These are phyloP conservation scores for Cutaneotrichosporon sp. DNA, from an alignment of 1,284 basidiomycete species.

Conservation along the genomic window DNA sequence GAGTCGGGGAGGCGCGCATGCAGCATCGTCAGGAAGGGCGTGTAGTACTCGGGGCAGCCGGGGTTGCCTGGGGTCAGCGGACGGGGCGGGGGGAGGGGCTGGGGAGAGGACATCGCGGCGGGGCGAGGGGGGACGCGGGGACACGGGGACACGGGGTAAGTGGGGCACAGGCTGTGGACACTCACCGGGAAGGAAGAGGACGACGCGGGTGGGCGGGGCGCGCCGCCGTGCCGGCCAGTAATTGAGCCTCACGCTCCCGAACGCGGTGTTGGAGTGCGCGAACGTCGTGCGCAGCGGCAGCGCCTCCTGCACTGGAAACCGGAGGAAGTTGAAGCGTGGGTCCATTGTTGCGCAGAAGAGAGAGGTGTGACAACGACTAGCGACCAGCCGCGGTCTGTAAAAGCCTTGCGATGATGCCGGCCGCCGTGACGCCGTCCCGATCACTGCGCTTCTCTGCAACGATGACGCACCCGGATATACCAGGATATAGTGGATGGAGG, in stretches of 20 bases:
- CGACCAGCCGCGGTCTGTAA: not conserved
- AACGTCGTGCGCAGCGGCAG: constrained; percentile 10
- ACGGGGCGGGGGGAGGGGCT: not conserved
- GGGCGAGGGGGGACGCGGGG: not conserved
- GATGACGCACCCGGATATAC: not conserved
- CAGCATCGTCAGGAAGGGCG: constrained; percentile 45
- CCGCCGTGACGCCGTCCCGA: not conserved
- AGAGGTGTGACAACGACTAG: not conserved
- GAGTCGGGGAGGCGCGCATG: constrained; percentile 41
- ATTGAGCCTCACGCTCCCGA: constrained; percentile 26
- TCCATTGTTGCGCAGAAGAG: constrained; percentile 18
- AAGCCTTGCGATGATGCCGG: not conserved
- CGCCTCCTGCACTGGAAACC: not conserved
- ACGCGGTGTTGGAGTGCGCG: constrained; percentile 10
- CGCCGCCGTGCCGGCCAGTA: constrained; percentile 40
- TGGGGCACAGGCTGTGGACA: too few species aligned
- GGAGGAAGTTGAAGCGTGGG: constrained; percentile 26
- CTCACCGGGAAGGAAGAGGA: constrained; percentile 45
- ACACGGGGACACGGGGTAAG: too few species aligned
- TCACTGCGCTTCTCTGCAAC: not conserved
- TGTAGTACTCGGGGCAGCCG: constrained; percentile 52
- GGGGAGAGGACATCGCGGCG: too few species aligned
- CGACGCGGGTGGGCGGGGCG: constrained; percentile 30
- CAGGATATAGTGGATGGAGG: not conserved
- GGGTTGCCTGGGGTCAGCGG: constrained; percentile 46